Conservation (phyloP, 2,329 filamentous ascomycete genomes). For the Pestalotiopsis sp. region DNA sequence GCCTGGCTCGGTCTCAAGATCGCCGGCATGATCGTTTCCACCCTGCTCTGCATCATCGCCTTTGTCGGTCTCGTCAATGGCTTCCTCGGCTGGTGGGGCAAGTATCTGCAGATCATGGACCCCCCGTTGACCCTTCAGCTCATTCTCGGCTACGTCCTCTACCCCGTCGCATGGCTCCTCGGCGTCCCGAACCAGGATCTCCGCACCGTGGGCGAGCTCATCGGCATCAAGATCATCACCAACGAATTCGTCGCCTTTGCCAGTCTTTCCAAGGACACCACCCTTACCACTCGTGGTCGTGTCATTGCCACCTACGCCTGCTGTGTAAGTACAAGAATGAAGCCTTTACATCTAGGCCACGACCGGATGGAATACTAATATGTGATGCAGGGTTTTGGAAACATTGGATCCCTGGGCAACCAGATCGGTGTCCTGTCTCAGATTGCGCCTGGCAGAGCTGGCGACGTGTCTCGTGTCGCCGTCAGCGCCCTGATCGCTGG, state of each 20-base stretch:
- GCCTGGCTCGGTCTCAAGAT: conserved; percentile 77
- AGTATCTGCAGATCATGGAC: conserved; percentile 65
- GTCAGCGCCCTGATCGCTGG: conserved; percentile 77
- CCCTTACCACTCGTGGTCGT: conserved; percentile 67
- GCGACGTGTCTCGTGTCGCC: conserved; percentile 75
- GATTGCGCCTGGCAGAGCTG: conserved; percentile 71
- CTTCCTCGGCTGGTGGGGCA: conserved; percentile 72
- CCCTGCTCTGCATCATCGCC: conserved; percentile 71
- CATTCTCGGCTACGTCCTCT: conserved; percentile 71
- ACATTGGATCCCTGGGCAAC: conserved; percentile 83
- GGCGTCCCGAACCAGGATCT: conserved; percentile 67
- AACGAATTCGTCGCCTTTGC: conserved; percentile 68
- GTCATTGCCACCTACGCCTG: conserved; percentile 86
- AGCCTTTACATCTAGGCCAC: neutral
- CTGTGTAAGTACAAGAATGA: conserved; percentile 48
- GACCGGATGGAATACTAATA: conserved; percentile 13
- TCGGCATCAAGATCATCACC: conserved; percentile 82
- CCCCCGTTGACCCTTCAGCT: conserved; percentile 68
- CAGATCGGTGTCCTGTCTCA: conserved; percentile 87
- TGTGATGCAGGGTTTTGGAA: conserved; percentile 63
- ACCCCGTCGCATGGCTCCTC: conserved; percentile 70
- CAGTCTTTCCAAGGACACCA: conserved; percentile 36
- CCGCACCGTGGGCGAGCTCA: conserved; percentile 73
- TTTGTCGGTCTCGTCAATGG: conserved; percentile 67
- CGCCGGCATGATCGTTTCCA: conserved; percentile 71